Base-by-base conservation (phyloP, 2,329 filamentous ascomycete species). In the Colletotrichum cordylinicola region DNA sequence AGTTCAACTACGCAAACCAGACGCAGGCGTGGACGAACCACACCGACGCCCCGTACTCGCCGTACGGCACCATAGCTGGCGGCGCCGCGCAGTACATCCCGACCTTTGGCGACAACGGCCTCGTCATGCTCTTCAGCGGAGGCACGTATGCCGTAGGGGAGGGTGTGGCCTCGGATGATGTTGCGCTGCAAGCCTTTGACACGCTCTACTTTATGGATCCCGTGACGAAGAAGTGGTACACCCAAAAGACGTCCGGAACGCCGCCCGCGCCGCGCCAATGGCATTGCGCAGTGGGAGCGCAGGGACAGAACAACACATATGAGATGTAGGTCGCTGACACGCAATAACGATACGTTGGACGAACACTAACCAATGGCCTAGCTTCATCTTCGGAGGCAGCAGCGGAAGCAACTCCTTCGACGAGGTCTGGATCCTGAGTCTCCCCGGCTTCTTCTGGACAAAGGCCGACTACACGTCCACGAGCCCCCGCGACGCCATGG, bases 361-460 rank as follows among this genome's bases (percentile, higher is more conserved):
- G 4, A 9, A 48, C 2, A n/a, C 16, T 31, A 1, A 27, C 70
- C 68, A 37, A 75, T 9, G 1, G 2, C 13, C 6, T 18, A 78
- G 77, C 37, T 79, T 79, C 66, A 39, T 79, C 31, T 76, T 72
- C 18, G 78, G 78, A 29, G 78, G 78, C 55, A 67, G 24, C 33
- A 76, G 73, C 72, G 61, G 55, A 16, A 35, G 18, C 12, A 33
- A 13, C 29, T 56, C 65, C 3, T 77, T 67, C 52, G 74, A 72
- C 33, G 75, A 78, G 62, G 48, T 79, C 16, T 65, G 70, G 62
- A 52, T 78, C 29, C 70, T 79, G 31, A 78, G 72, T 21, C 68
- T 79, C 10, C 78, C 78, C 37, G 77, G 77, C 4, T 79, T 79
- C 67, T 43, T 72, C 33, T 79, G 78, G 78, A 74, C 18, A 6